Base-by-base conservation (phyloP, 257 asterid species). In the Cruciata laevipes region DNA sequence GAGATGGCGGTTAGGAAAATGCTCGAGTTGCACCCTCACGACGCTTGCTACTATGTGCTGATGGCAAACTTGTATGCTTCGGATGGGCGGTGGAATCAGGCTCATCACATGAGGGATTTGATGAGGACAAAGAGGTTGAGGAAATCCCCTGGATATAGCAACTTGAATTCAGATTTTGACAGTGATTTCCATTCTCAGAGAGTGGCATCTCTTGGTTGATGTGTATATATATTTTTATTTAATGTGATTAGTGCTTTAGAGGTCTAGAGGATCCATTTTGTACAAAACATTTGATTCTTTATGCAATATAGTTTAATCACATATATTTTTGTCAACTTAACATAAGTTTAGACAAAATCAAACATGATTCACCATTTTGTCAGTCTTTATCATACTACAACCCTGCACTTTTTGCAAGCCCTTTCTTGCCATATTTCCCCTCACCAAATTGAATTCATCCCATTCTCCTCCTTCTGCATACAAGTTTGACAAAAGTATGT, bases 381-480 rank as follows among this genome's bases (percentile, higher is more conserved):
- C 86, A 68, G 74, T 75, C 82, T 82, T 84, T 66, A 92, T 86
- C 90, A 80, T 80, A 64, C 98, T 89, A 70, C 69, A 82, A 5
- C 96, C 98, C 44, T 80, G 91, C 25, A 80, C 87, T 83, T 92
- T 89, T 17, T 77, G 83, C 61, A 87, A 70, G 38, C 85, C 83
- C 32, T 64, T 68, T 31, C 73, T 81, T 73, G 68, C 82, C 87
- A 92, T 87, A 74, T 72, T 83, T 67, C 85, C 78, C 72, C 83
- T 89, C 71, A 85, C 84, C 71, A 27, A 69, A 52, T 30, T 69
- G 49, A 66, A 74, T 69, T 87, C 90, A 47, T 76, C 63, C 98
- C 97, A 92, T 65, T 86, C 87, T 49, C 87, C 97, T 16, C 77
- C 95, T 73, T 81, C 95, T 27, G 93, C 96, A 82, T 76, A 87